Evolutionary conservation across 768 basidiomycete species (phyloP), one percentile per base, ranked within the genome.

Genomic region (Trametes sanguinea): DNA sequence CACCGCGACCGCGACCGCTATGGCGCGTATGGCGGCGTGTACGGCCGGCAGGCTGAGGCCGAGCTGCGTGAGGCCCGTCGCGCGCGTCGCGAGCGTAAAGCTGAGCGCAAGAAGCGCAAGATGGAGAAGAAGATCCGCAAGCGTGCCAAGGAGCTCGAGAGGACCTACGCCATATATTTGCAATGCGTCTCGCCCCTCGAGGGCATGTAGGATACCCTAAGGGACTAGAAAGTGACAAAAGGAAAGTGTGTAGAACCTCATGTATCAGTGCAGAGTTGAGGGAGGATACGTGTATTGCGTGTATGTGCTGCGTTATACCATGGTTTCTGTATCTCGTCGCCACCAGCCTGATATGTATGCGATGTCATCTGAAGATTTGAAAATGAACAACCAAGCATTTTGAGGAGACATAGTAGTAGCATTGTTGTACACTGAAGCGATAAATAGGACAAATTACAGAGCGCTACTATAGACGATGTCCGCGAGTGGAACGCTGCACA

Each of bases 101-200:
- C 81, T 2, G 89, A 89, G 69, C 84, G 81, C 73, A 86, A 78
- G 74, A 79, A 81, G 66, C 82, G 81, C 64, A 79, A 79, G 65
- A 86, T 79, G 75, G 87, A 90, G 70, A 88, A 81, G 80, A 87
- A 83, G 70, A 75, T 80, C 50, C 81, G 81, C 69, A 80, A 76
- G 68, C 85, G 81, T 71, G 83, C 81, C 44, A 85, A 79, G 69
- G 83, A 83, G 60, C 80, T 79, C 43, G 85, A 85, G 65, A 87
- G 81, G 73, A 80, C 78, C 57, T 92, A 89, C 70, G 68, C 83
- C 2, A 72, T 92, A 40, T 91, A 86, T 70, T 67, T 92, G 48
- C 63, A 64, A 9, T 89, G 80, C 69, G 63, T 85, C 22, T 65
- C 74, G 14, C 77, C 76, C 46, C 71, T 40, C 16, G 68, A 67